Conservation (phyloP, 1,284 basidiomycete genomes). For the Xanthoconium separans region DNA sequence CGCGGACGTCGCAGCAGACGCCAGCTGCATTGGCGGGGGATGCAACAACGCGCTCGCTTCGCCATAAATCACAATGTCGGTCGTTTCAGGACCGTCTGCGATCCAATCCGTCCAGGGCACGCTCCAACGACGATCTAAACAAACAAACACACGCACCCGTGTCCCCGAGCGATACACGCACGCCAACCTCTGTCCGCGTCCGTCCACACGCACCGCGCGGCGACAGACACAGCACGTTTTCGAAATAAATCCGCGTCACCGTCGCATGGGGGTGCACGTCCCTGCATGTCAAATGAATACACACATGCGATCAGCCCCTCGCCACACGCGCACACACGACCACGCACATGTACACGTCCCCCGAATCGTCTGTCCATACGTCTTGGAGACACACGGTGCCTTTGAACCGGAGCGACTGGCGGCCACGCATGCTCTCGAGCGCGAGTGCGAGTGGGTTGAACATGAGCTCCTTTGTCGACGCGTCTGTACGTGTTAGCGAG, state of each 20-base stretch:
- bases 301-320: neutral
- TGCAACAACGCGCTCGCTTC: slow-evolving; percentile 33
- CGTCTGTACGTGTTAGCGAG: slow-evolving; percentile 23
- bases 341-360: slow-evolving; percentile 62
- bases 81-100: slow-evolving; percentile 61
- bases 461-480: slow-evolving; percentile 43
- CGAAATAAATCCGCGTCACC: slow-evolving; percentile 64
- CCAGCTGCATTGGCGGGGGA: slow-evolving; percentile 8
- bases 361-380: slow-evolving; percentile 58
- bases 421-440: slow-evolving; percentile 77
- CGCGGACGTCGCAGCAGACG: slow-evolving; percentile 15
- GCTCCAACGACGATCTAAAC: too few relatives aligned
- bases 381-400: slow-evolving; percentile 53
- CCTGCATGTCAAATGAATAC: slow-evolving; percentile 39
- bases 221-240: slow-evolving; percentile 62
- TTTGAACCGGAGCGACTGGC: slow-evolving; percentile 59
- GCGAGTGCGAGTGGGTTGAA: slow-evolving; percentile 70
- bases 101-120: neutral
- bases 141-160: slow-evolving; percentile 42
- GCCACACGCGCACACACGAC: neutral
- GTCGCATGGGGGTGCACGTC: slow-evolving; percentile 69
- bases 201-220: slow-evolving; percentile 14
- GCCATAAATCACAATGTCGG: slow-evolving; percentile 68
- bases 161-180: slow-evolving; percentile 70
- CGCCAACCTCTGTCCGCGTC: slow-evolving; percentile 44